A percentile compares a stretch with the other conserved stretches of the same genome.
Evolutionary conservation across 139 green algal genomes (phyloP).

Genomic region (Deuterostichococcus epilithicus): DNA sequence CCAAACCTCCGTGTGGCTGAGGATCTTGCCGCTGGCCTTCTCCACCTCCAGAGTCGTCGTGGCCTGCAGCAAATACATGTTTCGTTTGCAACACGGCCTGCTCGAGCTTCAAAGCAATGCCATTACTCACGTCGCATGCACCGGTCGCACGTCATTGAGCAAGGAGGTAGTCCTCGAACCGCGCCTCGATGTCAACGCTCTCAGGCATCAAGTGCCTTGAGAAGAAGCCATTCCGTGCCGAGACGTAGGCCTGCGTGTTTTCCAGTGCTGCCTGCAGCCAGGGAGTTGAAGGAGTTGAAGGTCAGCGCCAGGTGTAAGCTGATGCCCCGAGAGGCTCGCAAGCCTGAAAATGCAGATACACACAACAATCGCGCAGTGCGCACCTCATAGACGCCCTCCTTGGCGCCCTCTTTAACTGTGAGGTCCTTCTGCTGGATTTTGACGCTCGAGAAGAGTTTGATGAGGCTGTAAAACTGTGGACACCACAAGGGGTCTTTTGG

Average conservation of each 20-base stretch:
- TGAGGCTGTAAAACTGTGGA: neutral
- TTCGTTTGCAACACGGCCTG: no score
- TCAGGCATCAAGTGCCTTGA: neutral
- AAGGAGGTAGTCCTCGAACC: no score
- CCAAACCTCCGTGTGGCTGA: neutral
- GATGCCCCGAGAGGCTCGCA: neutral
- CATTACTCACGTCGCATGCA: no score
- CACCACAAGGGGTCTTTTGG: no score
- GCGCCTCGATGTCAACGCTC: neutral
- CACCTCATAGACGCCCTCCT: neutral
- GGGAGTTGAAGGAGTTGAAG: no score
- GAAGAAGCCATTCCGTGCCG: neutral
- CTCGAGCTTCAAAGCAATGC: no score
- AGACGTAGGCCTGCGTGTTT: neutral
- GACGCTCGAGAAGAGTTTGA: neutral
- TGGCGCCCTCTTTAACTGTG: neutral
- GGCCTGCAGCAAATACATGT: neutral
- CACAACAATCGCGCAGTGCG: no score
- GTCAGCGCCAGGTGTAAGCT: neutral
- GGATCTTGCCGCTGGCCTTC: neutral
- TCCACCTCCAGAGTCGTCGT: neutral
- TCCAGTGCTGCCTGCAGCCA: neutral
- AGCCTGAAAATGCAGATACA: no score
- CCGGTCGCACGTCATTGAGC: no score
- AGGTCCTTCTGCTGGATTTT: neutral